Base-by-base conservation (phyloP, 352 stramenopile species). In the Pythium scleroteichum region DNA sequence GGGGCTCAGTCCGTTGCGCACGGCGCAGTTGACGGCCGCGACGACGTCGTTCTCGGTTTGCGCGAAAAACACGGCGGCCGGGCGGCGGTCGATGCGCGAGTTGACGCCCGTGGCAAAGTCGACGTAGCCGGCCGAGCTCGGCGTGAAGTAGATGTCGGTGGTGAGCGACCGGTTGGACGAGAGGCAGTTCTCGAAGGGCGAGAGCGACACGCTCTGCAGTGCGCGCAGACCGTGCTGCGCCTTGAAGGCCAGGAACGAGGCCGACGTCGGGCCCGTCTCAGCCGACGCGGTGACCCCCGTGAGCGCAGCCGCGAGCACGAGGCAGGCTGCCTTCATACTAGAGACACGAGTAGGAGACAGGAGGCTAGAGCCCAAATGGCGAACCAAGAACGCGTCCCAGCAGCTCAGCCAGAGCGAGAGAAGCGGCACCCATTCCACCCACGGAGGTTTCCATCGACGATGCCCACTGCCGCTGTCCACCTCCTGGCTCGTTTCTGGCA, bases 41-140 rank as follows among this genome's bases (percentile, higher is more conserved):
- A 83, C 62, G 2, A 85, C 68, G 40, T 85, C 71, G 9, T 67
- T 60, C 46, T 85, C 76, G 2, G 35, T 72, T 10, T 60, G 61
- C 45, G 76, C 76, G 42, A 85, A 81, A 46, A 79, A 82, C 0
- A 85, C 73, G 17, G 68, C 74, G 12, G 77, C 64, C 22, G 73
- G 76, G 46, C 66, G 75, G 26, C 73, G 71, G 24, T 69, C 58
- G 51, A 81, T 80, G 23, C 74, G 74, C 33, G 73, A 66, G 20
- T 82, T 85, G n/a, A 76, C 66, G 17, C 76, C 76, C 22, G 72
- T 82, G 1, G 76, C 76, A 52, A 78, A 82, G 55, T 85, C 71
- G 2, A 51, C 63, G 69, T 85, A 85, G 1, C 24, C 41, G 19
- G 46, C n/a, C 3, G 47, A 55, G 16, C 12, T 33, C 40, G 54